Evolutionary conservation across 2,329 filamentous ascomycete species (phyloP), one percentile per base, ranked within the genome.

Genomic region (Ceratocystis alfenasii): DNA sequence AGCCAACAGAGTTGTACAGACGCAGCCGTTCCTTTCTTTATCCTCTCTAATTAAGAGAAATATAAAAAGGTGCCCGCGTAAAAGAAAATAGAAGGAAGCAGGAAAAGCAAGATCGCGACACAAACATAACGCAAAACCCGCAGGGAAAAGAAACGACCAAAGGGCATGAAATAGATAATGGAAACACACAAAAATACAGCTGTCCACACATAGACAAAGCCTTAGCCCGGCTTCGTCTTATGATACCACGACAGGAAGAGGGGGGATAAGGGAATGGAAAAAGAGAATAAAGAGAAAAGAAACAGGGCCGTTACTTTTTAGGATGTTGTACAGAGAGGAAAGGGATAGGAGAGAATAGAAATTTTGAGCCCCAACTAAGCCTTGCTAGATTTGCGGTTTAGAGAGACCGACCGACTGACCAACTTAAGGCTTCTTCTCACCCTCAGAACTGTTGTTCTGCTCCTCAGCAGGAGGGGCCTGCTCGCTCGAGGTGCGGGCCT

Each of bases 401-500:
- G 10, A 41, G 33, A 36, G 10, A 15, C 10, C 12, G 36, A 41
- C 33, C 33, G 1, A 36, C 33, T 0, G 33, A 62, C 36, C 69
- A 70, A 69, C 75, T 83, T 82, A 85, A 72, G 82, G 82, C 83
- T 87, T 87, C 79, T 79, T 82, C 78, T 87, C 84, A 70, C 81
- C 83, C 85, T 91, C 91, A 17, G 53, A 57, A n/a, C 36, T 44
- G 44, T 41, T 53, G 83, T 89, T 89, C 80, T 91, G 86, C 70
- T 81, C 85, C 75, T 89, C 86, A 68, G 82, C 73, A 72, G 78
- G 76, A 78, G 78, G 74, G 5, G 66, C 45, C 74, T 80, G 77
- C 73, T 83, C 77, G 72, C 81, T 81, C 80, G 92, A 88, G 71
- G 79, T 77, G 72, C 90, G 87, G 71, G 93, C 90, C 84, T 95